These are phyloP conservation scores for Flaveria floridana DNA, from an alignment of 140 eudicot genomes.

Conservation along the genomic window DNA sequence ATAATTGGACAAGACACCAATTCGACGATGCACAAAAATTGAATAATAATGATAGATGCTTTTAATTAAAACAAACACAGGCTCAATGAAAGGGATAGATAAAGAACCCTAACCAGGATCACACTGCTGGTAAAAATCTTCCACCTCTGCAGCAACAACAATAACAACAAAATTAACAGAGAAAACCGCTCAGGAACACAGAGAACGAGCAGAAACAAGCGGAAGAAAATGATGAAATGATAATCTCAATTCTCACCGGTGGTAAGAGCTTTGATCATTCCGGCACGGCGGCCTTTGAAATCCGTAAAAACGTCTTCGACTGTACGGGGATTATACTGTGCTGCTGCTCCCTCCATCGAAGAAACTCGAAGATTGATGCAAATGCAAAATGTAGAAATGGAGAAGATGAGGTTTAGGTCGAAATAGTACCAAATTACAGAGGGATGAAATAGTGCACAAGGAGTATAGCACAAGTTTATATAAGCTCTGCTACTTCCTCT, in stretches of 20 bases:
- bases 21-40: slow-evolving; percentile 9
- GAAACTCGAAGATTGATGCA: neutral
- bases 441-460: neutral
- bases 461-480: no score
- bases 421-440: slow-evolving; percentile 4
- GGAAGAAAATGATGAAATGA: slow-evolving; percentile 9
- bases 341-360: slow-evolving; percentile 39
- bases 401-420: slow-evolving; percentile 20
- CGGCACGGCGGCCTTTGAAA: slow-evolving; percentile 66
- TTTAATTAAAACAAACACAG: slow-evolving; percentile 25
- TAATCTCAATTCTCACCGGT: slow-evolving; percentile 36
- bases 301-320: slow-evolving; percentile 77
- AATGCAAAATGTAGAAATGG: slow-evolving; percentile 15
- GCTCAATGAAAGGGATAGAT: neutral
- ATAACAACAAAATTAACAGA: neutral
- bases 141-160: slow-evolving; percentile 44
- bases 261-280: slow-evolving; percentile 67
- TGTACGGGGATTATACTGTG: slow-evolving; percentile 60
- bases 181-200: neutral
- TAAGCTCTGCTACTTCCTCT: no score
- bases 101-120: slow-evolving; percentile 52
- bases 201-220: neutral
- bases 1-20: slow-evolving; percentile 10
- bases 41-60: slow-evolving; percentile 21
- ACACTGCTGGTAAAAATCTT: slow-evolving; percentile 52